Evolutionary conservation across 1,284 basidiomycete genomes (phyloP), one percentile per base, ranked within the genome.

Genomic region (Calocybe gambosa): DNA sequence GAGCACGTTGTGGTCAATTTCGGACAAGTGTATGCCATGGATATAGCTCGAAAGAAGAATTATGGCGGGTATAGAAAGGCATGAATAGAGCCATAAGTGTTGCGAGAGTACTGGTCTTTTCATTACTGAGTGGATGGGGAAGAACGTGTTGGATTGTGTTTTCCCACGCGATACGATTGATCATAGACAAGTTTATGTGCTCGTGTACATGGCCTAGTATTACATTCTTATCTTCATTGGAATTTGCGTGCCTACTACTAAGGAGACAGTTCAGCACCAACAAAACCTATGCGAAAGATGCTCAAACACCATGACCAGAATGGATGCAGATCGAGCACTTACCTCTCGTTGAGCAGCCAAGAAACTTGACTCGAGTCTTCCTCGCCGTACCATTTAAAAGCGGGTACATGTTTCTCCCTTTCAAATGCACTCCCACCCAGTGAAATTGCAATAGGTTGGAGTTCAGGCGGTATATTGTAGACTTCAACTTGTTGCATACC

Each of bases 261-360:
- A 9, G 25, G 25, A 26, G 25, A 26, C 9, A 9, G 5, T 9
- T 34, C n/a, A 55, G 26, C 51, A 53, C 54, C 54, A 53, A 38
- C 51, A 55, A 28, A 49, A 55, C 31, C 53, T 55, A 19, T 10
- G 28, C 12, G n/a, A 23, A 28, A 16, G 5, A 7, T 34, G 29
- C 13, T 3, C 16, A 26, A 33, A 23, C 21, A 7, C 7, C 7
- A 23, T 23, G 21, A 23, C 7, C 7, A 23, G 21, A 40, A 25
- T 18, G 1, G 25, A 25, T 15, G 15, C n/a, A 15, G 8, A 16
- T 31, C 5, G 10, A 28, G 13, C n/a, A 56, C 62, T 49, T 39
- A 75, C 75, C 68, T 73, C 56, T 84, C 80, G 50, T 83, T 82
- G 44, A 70, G 68, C 18, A 67, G 45, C 82, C 80, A 84, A 9